Evolutionary conservation across 1,284 basidiomycete species (phyloP).

Genomic region (Irpex rosettiformis): DNA sequence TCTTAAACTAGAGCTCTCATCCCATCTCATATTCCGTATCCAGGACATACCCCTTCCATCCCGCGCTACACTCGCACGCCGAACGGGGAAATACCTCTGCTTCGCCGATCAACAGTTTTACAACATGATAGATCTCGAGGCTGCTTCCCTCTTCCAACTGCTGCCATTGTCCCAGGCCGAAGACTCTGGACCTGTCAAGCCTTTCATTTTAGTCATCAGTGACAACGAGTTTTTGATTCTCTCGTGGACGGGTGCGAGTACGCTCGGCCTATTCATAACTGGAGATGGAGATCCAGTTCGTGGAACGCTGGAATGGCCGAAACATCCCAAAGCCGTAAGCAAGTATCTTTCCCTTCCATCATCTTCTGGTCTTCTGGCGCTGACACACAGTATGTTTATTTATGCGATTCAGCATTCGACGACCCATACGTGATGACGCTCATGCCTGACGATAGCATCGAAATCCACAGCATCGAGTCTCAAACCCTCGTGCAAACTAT

Average conservation of each 20-base stretch:
- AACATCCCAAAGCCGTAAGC: slow-evolving; percentile 78
- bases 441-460: slow-evolving; percentile 73
- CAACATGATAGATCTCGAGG: slow-evolving; percentile 74
- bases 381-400: no score
- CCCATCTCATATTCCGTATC: background rate
- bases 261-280: slow-evolving; percentile 83
- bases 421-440: slow-evolving; percentile 78
- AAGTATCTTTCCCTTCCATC: slow-evolving; percentile 29
- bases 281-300: slow-evolving; percentile 84
- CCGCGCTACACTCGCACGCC: slow-evolving; percentile 58
- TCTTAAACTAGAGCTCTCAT: background rate
- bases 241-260: slow-evolving; percentile 73
- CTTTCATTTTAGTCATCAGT: slow-evolving; percentile 72
- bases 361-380: slow-evolving; percentile 5
- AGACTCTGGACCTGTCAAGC: slow-evolving; percentile 49
- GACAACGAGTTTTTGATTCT: slow-evolving; percentile 77
- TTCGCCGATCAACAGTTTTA: slow-evolving; percentile 73
- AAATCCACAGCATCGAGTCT: slow-evolving; percentile 77
- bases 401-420: slow-evolving; percentile 61
- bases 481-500: slow-evolving; percentile 75
- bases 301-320: slow-evolving; percentile 83
- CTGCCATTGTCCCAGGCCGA: slow-evolving; percentile 73
- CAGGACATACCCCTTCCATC: slow-evolving; percentile 81
- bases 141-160: slow-evolving; percentile 63
- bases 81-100: slow-evolving; percentile 67